phyloP scores from a whole-genome alignment of 1,284 basidiomycete genomes.

The Apiotrichum laibachii region DNA sequence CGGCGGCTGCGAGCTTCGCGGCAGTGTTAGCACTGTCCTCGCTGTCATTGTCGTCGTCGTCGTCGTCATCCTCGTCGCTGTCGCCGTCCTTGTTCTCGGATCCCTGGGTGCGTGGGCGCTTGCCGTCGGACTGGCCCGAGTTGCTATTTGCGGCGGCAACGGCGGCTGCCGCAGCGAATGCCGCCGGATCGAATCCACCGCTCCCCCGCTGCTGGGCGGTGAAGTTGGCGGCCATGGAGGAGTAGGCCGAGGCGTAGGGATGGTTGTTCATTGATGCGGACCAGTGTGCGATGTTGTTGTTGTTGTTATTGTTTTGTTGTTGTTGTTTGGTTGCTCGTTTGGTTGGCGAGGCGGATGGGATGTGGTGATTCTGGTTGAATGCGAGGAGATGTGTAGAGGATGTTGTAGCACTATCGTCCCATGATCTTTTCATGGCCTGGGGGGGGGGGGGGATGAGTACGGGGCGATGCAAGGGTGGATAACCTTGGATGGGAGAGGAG shows the following conservation, averaged over 20 bases:
- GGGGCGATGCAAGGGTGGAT: neutral
- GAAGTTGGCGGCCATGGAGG: slow-evolving; percentile 35
- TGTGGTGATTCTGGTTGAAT: neutral
- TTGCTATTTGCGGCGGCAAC: slow-evolving; percentile 1
- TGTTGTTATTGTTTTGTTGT: neutral
- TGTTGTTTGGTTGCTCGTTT: neutral
- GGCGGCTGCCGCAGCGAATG: slow-evolving; percentile 5
- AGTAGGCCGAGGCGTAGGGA: slow-evolving; percentile 45
- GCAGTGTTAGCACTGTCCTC: slow-evolving; percentile 37
- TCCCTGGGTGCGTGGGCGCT: slow-evolving; percentile 15
- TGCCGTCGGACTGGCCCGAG: slow-evolving; percentile 8
- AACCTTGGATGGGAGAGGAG: neutral
- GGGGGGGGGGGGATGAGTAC: neutral
- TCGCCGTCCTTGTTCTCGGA: slow-evolving; percentile 19
- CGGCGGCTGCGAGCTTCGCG: slow-evolving; percentile 22
- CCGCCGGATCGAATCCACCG: slow-evolving; percentile 7
- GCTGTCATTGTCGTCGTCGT: slow-evolving; percentile 35
- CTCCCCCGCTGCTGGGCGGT: neutral
- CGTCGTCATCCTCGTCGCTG: slow-evolving; percentile 18
- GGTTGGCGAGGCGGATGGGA: neutral
- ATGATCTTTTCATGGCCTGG: slow-evolving; percentile 17
- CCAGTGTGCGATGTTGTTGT: slow-evolving; percentile 2
- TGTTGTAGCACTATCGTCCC: slow-evolving; percentile 12
- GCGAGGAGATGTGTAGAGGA: neutral
- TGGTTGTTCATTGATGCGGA: slow-evolving; percentile 24